These are phyloP conservation scores for Vaccinium corymbosum DNA, from an alignment of 148 eudicot genomes.

Conservation along the genomic window DNA sequence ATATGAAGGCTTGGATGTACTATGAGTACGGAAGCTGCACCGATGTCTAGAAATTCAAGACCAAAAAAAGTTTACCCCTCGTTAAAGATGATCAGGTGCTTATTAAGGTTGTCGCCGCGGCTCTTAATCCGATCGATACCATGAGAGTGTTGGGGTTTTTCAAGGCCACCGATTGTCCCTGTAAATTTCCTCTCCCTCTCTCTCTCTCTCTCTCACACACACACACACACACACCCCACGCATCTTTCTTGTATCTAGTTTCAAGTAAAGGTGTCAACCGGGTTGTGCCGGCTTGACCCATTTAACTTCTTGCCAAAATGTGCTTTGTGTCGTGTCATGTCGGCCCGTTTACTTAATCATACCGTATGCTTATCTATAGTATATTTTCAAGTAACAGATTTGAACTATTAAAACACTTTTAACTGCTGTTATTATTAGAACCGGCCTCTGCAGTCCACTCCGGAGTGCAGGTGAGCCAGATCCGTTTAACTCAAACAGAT, in stretches of 20 bases:
- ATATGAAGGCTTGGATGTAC: constrained; percentile 92
- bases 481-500: too few relatives aligned
- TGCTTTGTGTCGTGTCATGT: too few relatives aligned
- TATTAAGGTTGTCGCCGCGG: constrained; percentile 81
- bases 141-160: constrained; percentile 67
- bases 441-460: too few relatives aligned
- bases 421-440: too few relatives aligned
- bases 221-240: background rate
- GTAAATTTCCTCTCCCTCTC: constrained; percentile 21
- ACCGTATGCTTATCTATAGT: too few relatives aligned
- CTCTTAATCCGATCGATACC: constrained; percentile 81
- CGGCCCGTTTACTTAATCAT: too few relatives aligned
- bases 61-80: constrained; percentile 54
- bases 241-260: background rate
- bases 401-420: too few relatives aligned
- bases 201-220: background rate
- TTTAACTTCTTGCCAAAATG: too few relatives aligned
- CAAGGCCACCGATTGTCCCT: constrained; percentile 90
- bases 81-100: constrained; percentile 72
- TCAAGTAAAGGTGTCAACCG: too few relatives aligned
- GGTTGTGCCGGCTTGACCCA: too few relatives aligned
- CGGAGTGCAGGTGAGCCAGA: too few relatives aligned
- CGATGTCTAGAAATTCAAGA: constrained; percentile 62
- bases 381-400: too few relatives aligned
- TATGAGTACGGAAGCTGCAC: constrained; percentile 72